A percentile compares a stretch with the other conserved stretches of the same genome.
Conservation (phyloP, 1,284 basidiomycete species). For the Austroboletus niveus region DNA sequence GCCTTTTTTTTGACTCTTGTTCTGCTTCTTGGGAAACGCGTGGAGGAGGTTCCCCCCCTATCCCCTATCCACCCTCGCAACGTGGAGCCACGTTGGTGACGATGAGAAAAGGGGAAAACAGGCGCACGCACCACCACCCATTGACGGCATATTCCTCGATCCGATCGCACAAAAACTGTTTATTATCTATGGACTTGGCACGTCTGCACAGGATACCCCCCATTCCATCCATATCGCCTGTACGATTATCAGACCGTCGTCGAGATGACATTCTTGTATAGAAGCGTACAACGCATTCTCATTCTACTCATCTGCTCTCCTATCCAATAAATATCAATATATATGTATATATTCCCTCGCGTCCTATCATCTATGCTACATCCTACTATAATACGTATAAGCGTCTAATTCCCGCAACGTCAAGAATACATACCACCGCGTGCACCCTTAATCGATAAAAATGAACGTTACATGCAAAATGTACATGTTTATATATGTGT, state of each 20-base stretch:
- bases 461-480: too few species aligned
- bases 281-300: background rate
- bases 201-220: constrained; percentile 23
- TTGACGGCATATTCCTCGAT: constrained; percentile 3
- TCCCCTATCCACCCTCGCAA: background rate
- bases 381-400: constrained; percentile 5
- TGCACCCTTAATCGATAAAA: constrained; percentile 10
- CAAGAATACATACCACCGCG: background rate
- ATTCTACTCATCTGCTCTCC: constrained; percentile 4
- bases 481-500: too few species aligned
- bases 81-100: background rate
- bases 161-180: constrained; percentile 16
- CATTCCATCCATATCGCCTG: background rate
- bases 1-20: background rate
- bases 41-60: background rate
- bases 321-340: constrained; percentile 6
- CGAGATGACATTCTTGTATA: too few species aligned
- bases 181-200: constrained; percentile 18
- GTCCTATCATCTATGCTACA: background rate
- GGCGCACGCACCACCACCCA: background rate
- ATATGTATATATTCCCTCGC: constrained; percentile 6
- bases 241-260: constrained; percentile 8
- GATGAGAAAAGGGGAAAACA: background rate
- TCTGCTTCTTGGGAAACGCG: too few species aligned
- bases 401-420: constrained; percentile 19